Percentiles rank a stretch among this genome's conserved stretches.
These are phyloP conservation scores for Boehmeria nivea DNA, from an alignment of 306 rosid genomes.

Conservation along the genomic window DNA sequence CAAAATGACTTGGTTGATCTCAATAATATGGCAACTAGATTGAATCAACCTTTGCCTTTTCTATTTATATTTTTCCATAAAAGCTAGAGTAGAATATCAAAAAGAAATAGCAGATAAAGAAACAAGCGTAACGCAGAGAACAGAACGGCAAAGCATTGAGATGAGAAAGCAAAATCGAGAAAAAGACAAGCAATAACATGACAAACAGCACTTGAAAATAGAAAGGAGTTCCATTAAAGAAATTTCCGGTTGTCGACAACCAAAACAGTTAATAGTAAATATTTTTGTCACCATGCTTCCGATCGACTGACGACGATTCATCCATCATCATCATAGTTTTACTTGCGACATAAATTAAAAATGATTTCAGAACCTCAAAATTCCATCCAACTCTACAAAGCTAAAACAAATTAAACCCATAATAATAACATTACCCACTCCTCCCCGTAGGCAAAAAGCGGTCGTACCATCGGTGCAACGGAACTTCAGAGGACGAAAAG, in stretches of 20 bases:
- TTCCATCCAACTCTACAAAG: conserved; percentile 52
- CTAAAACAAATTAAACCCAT: conserved; percentile 35
- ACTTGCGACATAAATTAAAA: conserved; percentile 32
- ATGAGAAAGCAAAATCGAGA: background rate
- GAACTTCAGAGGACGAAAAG: conserved; percentile 35
- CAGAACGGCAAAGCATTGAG: background rate
- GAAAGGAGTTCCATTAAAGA: conserved; percentile 24
- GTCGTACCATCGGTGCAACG: conserved; percentile 28
- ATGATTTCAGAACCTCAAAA: conserved; percentile 58
- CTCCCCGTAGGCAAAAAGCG: conserved; percentile 17
- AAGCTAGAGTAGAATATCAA: background rate
- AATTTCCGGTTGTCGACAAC: conserved; percentile 36
- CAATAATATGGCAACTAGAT: background rate
- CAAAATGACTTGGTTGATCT: background rate
- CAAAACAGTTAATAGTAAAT: conserved; percentile 29
- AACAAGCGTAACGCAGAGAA: background rate
- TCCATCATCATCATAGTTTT: background rate
- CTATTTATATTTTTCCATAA: background rate
- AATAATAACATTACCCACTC: background rate
- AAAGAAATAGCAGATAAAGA: background rate
- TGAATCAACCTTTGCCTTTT: background rate
- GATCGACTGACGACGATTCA: background rate
- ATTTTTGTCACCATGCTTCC: conserved; percentile 27
- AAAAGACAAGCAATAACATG: background rate
- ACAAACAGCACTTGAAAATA: conserved; percentile 10